Conservation (phyloP, 2,329 filamentous ascomycete genomes). For the Aspergillus persii region DNA sequence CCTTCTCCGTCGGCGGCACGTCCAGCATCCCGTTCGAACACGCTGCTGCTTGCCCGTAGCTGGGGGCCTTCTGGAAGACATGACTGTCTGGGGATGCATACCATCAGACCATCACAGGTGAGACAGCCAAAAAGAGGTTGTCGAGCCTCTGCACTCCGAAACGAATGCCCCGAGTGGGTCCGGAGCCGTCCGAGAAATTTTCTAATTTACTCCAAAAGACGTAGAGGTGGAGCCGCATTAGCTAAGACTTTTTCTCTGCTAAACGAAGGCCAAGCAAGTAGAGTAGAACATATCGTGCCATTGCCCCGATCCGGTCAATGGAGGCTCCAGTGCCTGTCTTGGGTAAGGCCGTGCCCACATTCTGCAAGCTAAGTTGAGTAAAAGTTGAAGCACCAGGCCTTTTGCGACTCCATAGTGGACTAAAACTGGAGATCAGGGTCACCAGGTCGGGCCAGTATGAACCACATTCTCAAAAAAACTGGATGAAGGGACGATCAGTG, state of each 20-base stretch:
- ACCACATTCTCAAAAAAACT: not conserved
- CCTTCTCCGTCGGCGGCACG: conserved; percentile 24
- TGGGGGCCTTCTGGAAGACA: conserved; percentile 18
- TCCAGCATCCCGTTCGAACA: conserved; percentile 26
- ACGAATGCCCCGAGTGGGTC: not conserved
- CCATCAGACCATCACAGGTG: not conserved
- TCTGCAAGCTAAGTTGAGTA: not conserved
- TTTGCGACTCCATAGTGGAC: not conserved
- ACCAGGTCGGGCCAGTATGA: not conserved
- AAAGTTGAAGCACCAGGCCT: not conserved
- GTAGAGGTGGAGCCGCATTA: not conserved
- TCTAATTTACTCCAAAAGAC: not conserved
- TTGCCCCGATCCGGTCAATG: not conserved
- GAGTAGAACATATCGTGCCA: not conserved
- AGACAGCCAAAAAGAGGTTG: not conserved
- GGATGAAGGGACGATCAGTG: not conserved
- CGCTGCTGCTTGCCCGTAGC: conserved; percentile 22
- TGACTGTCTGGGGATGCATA: not conserved
- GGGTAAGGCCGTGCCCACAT: not conserved
- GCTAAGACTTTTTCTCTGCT: not conserved
- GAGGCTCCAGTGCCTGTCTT: not conserved
- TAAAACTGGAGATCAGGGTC: not conserved
- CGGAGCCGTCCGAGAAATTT: not conserved
- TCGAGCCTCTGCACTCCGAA: conserved; percentile 4
- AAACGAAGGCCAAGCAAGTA: not conserved